phyloP scores from a whole-genome alignment of 2,329 filamentous ascomycete genomes.

The Stachybotrys elegans region DNA sequence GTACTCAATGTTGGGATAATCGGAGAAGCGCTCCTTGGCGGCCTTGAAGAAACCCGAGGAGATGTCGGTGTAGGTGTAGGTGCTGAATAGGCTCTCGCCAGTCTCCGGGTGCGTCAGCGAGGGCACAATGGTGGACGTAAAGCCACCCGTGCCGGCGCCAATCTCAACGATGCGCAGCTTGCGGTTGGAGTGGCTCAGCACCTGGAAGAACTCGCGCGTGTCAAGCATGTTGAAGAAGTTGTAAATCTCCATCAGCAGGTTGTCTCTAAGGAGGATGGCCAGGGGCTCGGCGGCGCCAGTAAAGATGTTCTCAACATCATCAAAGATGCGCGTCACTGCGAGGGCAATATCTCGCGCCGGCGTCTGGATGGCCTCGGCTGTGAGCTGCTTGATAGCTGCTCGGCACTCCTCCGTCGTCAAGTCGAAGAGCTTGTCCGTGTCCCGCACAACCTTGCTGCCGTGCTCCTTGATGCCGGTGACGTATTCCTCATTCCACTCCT shows the following conservation, averaged over 20 bases:
- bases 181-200: not conserved
- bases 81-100: not conserved
- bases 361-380: not conserved
- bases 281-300: not conserved
- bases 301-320: not conserved
- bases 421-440: not conserved
- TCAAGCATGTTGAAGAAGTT: constrained; percentile 1
- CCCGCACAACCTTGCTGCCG: not conserved
- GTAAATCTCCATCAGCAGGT: not conserved
- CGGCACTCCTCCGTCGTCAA: not conserved
- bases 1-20: not conserved
- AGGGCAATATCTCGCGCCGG: not conserved
- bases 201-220: not conserved
- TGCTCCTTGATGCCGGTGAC: not conserved
- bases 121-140: not conserved
- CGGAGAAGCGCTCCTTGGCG: constrained; percentile 13
- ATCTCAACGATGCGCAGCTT: not conserved
- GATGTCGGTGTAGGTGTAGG: constrained; percentile 33
- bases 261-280: not conserved
- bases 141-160: not conserved
- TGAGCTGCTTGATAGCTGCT: not conserved
- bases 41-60: constrained; percentile 21
- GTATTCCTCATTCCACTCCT: not conserved
- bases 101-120: not conserved
- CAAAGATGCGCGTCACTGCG: not conserved